Conservation (phyloP, 1,284 basidiomycete genomes). For the Leucoagaricus sp. region DNA sequence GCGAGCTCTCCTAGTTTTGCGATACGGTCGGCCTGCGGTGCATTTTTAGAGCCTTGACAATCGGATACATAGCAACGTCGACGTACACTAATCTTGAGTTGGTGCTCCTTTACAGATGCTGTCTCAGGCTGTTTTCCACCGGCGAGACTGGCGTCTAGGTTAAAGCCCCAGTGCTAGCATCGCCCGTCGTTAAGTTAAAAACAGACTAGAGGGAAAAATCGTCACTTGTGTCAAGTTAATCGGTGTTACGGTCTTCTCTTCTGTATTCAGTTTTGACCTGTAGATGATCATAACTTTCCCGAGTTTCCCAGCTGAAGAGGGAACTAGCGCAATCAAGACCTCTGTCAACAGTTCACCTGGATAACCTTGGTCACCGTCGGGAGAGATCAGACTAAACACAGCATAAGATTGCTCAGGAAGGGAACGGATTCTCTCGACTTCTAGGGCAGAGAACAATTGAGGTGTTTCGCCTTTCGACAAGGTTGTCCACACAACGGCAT, state of each 20-base stretch:
- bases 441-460: constrained; percentile 57
- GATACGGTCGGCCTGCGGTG: constrained; percentile 51
- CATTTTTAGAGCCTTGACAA: neutral
- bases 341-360: constrained; percentile 62
- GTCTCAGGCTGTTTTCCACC: constrained; percentile 34
- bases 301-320: constrained; percentile 50
- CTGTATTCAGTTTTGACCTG: constrained; percentile 58
- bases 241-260: constrained; percentile 55
- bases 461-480: constrained; percentile 42
- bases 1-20: constrained; percentile 50
- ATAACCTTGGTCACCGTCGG: constrained; percentile 69
- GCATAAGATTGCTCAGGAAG: constrained; percentile 39
- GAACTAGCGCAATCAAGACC: constrained; percentile 56
- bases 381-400: constrained; percentile 60
- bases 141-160: constrained; percentile 66
- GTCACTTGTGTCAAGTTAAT: constrained; percentile 72
- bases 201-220: neutral
- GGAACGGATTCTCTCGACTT: constrained; percentile 45
- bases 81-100: constrained; percentile 56
- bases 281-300: constrained; percentile 69
- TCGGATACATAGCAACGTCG: neutral
- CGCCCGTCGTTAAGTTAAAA: constrained; percentile 5
- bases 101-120: constrained; percentile 56
- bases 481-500: constrained; percentile 52
- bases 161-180: constrained; percentile 77